These are phyloP conservation scores for Epicoccum sorghinum DNA, from an alignment of 2,329 filamentous ascomycete species.

Conservation along the genomic window DNA sequence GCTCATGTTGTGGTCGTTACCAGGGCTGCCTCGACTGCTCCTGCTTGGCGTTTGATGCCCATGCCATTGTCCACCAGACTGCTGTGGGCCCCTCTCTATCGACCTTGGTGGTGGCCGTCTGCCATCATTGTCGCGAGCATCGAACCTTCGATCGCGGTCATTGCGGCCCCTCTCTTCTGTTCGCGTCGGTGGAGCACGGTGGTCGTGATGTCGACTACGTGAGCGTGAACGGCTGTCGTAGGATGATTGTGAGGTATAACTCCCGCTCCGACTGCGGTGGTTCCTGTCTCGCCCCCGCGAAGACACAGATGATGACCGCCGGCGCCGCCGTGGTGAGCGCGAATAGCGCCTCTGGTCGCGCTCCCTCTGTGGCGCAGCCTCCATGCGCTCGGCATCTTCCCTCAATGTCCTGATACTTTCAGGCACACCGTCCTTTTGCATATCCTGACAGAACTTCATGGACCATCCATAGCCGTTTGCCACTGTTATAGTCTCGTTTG, in stretches of 20 bases:
- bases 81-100: conserved; percentile 13
- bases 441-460: conserved; percentile 76
- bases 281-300: conserved; percentile 19
- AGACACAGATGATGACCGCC: conserved; percentile 25
- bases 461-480: conserved; percentile 93
- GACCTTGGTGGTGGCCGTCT: conserved; percentile 16
- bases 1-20: conserved; percentile 14
- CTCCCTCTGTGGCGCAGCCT: conserved; percentile 17
- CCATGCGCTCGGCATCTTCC: conserved; percentile 26
- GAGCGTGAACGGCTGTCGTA: conserved; percentile 27
- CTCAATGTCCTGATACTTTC: conserved; percentile 29
- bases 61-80: conserved; percentile 21
- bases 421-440: conserved; percentile 60
- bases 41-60: conserved; percentile 10
- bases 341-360: conserved; percentile 16
- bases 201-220: conserved; percentile 19
- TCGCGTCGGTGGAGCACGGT: conserved; percentile 20
- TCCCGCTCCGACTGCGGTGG: conserved; percentile 21
- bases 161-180: conserved; percentile 8
- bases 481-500: conserved; percentile 67
- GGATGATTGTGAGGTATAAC: conserved; percentile 23
- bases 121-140: conserved; percentile 14
- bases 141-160: conserved; percentile 17
- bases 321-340: conserved; percentile 18
- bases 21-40: conserved; percentile 6